Percentiles rank a stretch among this genome's conserved stretches.
Conservation (phyloP, 1,284 basidiomycete genomes). For the Pseudozyma hubeiensis region DNA sequence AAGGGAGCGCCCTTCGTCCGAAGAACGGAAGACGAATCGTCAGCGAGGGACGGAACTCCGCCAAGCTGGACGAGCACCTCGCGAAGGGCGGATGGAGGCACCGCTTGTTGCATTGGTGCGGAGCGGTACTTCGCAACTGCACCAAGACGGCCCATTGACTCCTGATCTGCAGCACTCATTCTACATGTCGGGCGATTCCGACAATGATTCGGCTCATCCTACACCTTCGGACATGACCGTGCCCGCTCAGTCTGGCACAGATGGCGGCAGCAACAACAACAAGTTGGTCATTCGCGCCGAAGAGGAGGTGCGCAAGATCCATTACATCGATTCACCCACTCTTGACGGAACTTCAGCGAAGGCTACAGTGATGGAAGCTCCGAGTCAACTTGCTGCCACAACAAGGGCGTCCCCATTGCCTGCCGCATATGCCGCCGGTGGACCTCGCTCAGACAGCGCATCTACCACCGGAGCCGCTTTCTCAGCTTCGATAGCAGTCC, state of each 20-base stretch:
- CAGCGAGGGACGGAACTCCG: not conserved
- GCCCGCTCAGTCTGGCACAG: slow-evolving; percentile 8
- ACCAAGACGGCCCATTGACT: slow-evolving; percentile 17
- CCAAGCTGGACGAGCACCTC: not conserved
- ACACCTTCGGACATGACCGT: slow-evolving; percentile 35
- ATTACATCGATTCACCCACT: slow-evolving; percentile 40
- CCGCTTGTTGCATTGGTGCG: not conserved
- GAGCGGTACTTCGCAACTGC: slow-evolving; percentile 2
- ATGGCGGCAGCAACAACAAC: slow-evolving; percentile 5
- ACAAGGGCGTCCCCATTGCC: too few species aligned
- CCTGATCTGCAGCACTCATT: slow-evolving; percentile 39
- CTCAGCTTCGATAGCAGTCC: not conserved
- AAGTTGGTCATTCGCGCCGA: slow-evolving; percentile 17
- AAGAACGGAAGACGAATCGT: not conserved
- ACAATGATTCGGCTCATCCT: slow-evolving; percentile 42
- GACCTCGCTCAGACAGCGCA: too few species aligned
- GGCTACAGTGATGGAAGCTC: not conserved
- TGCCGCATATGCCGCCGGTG: too few species aligned
- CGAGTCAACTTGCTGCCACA: not conserved
- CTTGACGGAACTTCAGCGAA: not conserved
- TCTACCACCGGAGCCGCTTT: too few species aligned
- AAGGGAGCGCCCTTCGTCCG: not conserved
- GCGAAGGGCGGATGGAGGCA: slow-evolving; percentile 20
- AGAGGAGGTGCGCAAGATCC: slow-evolving; percentile 41
- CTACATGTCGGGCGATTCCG: slow-evolving; percentile 37